A percentile compares a stretch with the other conserved stretches of the same genome.
These are phyloP conservation scores for Sonneratia alba DNA, from an alignment of 345 rosid species.

Conservation along the genomic window DNA sequence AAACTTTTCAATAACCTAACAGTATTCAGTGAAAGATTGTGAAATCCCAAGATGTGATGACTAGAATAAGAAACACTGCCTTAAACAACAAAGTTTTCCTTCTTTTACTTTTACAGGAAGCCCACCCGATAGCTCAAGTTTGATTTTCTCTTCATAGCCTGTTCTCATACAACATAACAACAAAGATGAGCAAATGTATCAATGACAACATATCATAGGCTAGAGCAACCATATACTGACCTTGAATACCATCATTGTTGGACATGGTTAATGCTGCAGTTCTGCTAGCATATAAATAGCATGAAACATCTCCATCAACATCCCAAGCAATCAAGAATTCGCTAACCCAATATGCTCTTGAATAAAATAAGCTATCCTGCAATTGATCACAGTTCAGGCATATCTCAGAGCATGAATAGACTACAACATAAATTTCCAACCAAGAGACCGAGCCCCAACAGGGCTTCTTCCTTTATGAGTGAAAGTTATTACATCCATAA, in stretches of 20 bases:
- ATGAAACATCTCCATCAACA: slow-evolving; percentile 56
- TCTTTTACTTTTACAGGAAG: slow-evolving; percentile 43
- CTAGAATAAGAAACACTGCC: background rate
- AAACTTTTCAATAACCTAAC: slow-evolving; percentile 69
- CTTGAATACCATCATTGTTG: slow-evolving; percentile 43
- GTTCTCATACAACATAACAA: slow-evolving; percentile 16
- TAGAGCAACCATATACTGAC: slow-evolving; percentile 20
- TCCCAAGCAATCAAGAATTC: slow-evolving; percentile 65
- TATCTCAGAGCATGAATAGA: background rate
- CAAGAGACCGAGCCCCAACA: background rate
- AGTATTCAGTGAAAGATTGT: slow-evolving; percentile 1
- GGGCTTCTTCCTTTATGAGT: background rate
- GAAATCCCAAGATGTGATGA: background rate
- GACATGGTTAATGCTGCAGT: slow-evolving; percentile 45
- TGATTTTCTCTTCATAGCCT: slow-evolving; percentile 51
- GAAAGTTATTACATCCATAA: background rate
- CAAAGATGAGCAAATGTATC: background rate
- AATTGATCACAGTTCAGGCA: slow-evolving; percentile 25
- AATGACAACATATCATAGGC: background rate
- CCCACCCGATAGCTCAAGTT: slow-evolving; percentile 50
- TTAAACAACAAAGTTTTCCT: background rate
- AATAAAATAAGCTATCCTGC: slow-evolving; percentile 40
- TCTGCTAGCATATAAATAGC: slow-evolving; percentile 62
- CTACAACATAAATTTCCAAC: background rate
- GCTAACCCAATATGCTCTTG: slow-evolving; percentile 70